Evolutionary conservation across 306 rosid species (phyloP).

Genomic region (Cucumis melo): DNA sequence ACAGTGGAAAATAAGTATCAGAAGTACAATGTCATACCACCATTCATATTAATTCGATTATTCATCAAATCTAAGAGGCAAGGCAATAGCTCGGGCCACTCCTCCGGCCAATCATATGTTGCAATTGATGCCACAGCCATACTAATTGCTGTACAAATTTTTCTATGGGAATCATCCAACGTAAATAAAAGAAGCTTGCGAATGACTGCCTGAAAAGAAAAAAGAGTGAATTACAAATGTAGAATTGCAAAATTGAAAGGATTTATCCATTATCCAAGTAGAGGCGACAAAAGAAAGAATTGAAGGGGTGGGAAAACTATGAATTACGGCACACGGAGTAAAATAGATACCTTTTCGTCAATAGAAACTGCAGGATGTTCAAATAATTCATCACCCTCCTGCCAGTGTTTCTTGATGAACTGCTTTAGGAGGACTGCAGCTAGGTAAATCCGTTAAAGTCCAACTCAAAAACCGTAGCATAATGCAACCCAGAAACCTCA

Average conservation of each 20-base stretch:
- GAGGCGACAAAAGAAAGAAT: background rate
- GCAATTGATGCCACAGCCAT: slow-evolving; percentile 95
- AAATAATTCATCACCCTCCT: slow-evolving; percentile 71
- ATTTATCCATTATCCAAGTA: background rate
- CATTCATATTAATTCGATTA: slow-evolving; percentile 52
- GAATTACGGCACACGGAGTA: background rate
- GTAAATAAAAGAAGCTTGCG: slow-evolving; percentile 54
- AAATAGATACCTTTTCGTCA: slow-evolving; percentile 58
- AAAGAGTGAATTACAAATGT: slow-evolving; percentile 16
- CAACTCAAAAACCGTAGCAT: slow-evolving; percentile 16
- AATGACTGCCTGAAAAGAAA: slow-evolving; percentile 41
- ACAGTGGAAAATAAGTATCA: background rate
- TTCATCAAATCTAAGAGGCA: slow-evolving; percentile 59
- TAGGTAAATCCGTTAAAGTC: slow-evolving; percentile 66
- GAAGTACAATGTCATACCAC: slow-evolving; percentile 31
- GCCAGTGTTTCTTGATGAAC: slow-evolving; percentile 87
- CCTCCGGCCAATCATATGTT: slow-evolving; percentile 84
- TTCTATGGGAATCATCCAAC: slow-evolving; percentile 77
- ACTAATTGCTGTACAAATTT: slow-evolving; percentile 87
- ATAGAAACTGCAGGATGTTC: slow-evolving; percentile 71
- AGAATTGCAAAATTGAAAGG: background rate
- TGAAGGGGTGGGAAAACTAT: background rate
- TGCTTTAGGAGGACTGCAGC: slow-evolving; percentile 98
- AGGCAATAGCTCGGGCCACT: slow-evolving; percentile 85
- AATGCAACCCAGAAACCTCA: background rate